Conservation (phyloP, 73 alveolate genomes). For the Durusdinium trenchii region DNA sequence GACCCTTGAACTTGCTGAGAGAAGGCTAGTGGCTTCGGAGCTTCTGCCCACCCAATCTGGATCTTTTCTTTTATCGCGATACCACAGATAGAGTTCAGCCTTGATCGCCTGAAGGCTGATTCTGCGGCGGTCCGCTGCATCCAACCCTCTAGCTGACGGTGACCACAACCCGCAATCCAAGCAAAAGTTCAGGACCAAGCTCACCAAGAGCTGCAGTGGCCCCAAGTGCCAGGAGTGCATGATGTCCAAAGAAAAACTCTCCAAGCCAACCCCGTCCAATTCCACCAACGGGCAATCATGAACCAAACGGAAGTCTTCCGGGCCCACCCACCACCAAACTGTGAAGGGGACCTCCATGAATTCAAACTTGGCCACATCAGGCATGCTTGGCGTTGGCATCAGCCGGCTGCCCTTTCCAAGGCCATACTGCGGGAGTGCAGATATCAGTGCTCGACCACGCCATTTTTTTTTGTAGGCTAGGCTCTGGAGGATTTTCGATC, state of each 20-base stretch:
- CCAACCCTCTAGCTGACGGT: neutral
- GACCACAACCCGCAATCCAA: neutral
- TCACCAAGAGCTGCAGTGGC: neutral
- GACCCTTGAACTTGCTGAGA: neutral
- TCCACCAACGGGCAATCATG: neutral
- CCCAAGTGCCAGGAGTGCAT: constrained; percentile 54
- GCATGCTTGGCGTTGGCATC: neutral
- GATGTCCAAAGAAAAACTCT: constrained; percentile 6
- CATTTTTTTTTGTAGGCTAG: neutral
- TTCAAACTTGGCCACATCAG: constrained; percentile 11
- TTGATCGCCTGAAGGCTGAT: neutral
- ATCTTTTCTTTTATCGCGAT: neutral
- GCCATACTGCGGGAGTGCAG: neutral
- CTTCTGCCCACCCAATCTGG: constrained; percentile 12
- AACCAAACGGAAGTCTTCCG: neutral
- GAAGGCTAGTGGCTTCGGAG: neutral
- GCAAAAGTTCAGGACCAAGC: neutral
- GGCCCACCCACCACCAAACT: neutral
- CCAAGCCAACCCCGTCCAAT: neutral
- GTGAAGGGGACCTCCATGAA: neutral
- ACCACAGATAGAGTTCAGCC: neutral
- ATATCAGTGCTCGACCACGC: neutral
- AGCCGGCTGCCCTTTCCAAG: neutral
- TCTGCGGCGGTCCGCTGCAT: neutral
- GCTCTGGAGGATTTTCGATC: neutral